Percentiles rank a stretch among this genome's conserved stretches.
phyloP scores from a whole-genome alignment of 192 early-diverging fungal genomes.

The Coemansia sp. region DNA sequence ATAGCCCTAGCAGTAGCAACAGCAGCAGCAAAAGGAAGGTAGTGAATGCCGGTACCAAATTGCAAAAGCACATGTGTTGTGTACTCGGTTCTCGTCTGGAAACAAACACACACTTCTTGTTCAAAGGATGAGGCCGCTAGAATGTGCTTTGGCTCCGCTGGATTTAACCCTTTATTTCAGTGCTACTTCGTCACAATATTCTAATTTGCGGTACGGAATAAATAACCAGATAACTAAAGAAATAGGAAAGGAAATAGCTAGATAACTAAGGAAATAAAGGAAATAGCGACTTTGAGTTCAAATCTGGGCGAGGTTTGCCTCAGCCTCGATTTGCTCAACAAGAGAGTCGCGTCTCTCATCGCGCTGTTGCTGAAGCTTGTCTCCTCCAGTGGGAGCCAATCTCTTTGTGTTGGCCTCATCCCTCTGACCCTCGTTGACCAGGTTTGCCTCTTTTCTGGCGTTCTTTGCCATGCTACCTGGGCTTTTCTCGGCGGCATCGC shows the following conservation, averaged over 20 bases:
- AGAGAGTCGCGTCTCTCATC: constrained; percentile 23
- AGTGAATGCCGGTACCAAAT: not conserved
- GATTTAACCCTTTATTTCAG: no score
- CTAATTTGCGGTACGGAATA: no score
- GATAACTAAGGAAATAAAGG: not conserved
- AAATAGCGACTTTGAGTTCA: not conserved
- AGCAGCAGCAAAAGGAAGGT: not conserved
- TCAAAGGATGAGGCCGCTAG: no score
- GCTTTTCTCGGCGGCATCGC: not conserved
- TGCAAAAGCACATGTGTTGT: not conserved
- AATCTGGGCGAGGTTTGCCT: not conserved
- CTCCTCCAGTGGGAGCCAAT: not conserved
- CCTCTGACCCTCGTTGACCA: not conserved
- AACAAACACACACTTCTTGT: not conserved
- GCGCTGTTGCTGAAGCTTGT: constrained; percentile 29
- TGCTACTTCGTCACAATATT: no score
- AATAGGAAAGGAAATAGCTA: not conserved
- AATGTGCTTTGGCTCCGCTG: no score
- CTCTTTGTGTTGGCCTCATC: not conserved
- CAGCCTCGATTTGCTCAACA: constrained; percentile 12
- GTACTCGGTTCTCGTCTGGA: not conserved
- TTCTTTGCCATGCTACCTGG: not conserved
- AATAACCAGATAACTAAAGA: no score
- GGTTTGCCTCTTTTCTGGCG: not conserved
- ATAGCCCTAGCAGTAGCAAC: not conserved